These are phyloP conservation scores for Obelidium mucronatum DNA, from an alignment of 192 early-diverging fungal species.

Conservation along the genomic window DNA sequence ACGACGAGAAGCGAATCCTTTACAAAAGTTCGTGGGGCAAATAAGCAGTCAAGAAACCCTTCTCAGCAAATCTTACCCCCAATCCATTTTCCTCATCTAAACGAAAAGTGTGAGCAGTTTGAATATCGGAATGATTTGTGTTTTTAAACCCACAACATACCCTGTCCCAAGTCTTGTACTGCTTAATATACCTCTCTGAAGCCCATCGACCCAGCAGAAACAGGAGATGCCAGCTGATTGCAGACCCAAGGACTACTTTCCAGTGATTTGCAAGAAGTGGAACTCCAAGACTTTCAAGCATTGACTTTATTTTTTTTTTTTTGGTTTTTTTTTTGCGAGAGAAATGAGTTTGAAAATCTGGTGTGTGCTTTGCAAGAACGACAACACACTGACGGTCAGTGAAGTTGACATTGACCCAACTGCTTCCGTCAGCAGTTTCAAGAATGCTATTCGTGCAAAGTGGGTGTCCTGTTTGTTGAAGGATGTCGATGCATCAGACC, in stretches of 20 bases:
- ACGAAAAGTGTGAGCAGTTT: slow-evolving; percentile 4
- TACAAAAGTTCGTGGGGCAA: background rate
- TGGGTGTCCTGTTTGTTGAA: background rate
- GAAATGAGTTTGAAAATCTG: background rate
- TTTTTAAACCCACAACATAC: background rate
- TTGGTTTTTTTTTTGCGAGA: too few species aligned
- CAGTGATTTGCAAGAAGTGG: slow-evolving; percentile 29
- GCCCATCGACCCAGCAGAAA: background rate
- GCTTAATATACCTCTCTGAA: background rate
- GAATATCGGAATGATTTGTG: too few species aligned
- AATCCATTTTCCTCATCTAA: slow-evolving; percentile 50
- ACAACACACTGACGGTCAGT: background rate
- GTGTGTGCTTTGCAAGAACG: background rate
- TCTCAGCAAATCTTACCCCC: slow-evolving; percentile 44
- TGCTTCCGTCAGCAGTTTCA: background rate
- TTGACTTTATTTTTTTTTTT: too few species aligned
- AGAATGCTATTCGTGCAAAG: background rate
- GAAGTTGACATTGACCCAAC: background rate
- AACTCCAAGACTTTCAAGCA: too few species aligned
- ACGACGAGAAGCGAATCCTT: slow-evolving; percentile 80
- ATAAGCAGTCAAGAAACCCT: background rate
- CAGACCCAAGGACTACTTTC: slow-evolving; percentile 32
- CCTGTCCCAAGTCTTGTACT: slow-evolving; percentile 18
- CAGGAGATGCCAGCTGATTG: slow-evolving; percentile 34
- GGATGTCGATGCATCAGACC: background rate